Evolutionary conservation across 2,329 filamentous ascomycete species (phyloP), one percentile per base, ranked within the genome.

Genomic region (Aspergillus viridinutans): DNA sequence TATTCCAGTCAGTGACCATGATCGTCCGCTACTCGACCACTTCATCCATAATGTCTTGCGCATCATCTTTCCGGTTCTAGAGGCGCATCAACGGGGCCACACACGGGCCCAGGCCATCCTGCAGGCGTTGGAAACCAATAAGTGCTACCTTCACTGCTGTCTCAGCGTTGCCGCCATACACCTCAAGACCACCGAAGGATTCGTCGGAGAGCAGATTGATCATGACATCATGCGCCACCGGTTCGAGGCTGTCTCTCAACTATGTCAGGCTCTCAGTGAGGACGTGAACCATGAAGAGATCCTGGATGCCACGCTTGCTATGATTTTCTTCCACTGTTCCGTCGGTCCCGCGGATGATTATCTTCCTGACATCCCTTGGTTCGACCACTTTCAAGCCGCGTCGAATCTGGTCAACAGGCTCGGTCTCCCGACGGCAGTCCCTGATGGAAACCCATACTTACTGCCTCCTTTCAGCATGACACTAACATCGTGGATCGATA

Each of bases 321-420:
- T 97, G 85, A 96, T 97, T 72, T 94, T 96, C 78, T 95, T 97
- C 81, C 92, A 96, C 72, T 94, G 90, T 77, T 88, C 90, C 26
- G 93, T 97, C 62, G 93, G 93, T 54, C 85, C 90, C 67, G 86
- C 89, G 38, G 89, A 94, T 66, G 91, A 97, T 70, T 84, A 84
- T 49, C 85, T 97, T 25, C 89, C 90, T 17, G 92, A 97, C 71
- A 96, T 97, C 66, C 87, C 92, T 23, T 99, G 94, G 94, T 90
- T 93, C 78, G 90, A 96, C 72, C 94, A 99, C 79, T 97, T 97
- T 78, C 89, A 95, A 73, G 92, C 92, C 3, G 93, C 89, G 21
- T 88, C 89, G 64, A 92, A 87, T 65, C 82, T 97, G 53, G 90
- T 96, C 25, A 85, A 89, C 72, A 92, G 90, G 76, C 86, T 97